A percentile compares a stretch with the other conserved stretches of the same genome.
These are phyloP conservation scores for Akanthomyces dipterigenus DNA, from an alignment of 2,329 filamentous ascomycete genomes.

Conservation along the genomic window DNA sequence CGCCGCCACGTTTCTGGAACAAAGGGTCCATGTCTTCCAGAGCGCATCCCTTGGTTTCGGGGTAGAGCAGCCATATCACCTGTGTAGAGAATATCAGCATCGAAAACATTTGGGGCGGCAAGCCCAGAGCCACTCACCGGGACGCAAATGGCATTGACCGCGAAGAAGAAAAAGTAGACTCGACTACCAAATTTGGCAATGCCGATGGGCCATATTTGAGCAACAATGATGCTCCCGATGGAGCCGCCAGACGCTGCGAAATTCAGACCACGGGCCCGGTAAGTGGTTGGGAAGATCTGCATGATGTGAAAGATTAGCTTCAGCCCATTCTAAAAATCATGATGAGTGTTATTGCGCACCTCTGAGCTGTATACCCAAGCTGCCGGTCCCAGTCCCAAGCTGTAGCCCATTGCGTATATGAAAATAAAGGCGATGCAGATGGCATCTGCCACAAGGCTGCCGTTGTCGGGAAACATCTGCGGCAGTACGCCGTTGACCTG, in stretches of 20 bases:
- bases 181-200: conserved; percentile 42
- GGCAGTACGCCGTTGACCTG: conserved; percentile 50
- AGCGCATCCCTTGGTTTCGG: conserved; percentile 36
- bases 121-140: conserved; percentile 26
- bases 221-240: conserved; percentile 48
- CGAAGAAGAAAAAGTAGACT: conserved; percentile 53
- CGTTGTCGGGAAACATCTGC: conserved; percentile 42
- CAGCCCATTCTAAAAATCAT: too few relatives aligned
- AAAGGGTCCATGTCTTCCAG: conserved; percentile 40
- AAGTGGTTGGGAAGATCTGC: conserved; percentile 51
- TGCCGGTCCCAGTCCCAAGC: conserved; percentile 49
- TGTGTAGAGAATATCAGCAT: conserved; percentile 12
- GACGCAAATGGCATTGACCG: conserved; percentile 41
- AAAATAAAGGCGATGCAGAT: conserved; percentile 50
- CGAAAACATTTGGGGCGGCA: neutral
- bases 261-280: conserved; percentile 50
- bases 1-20: conserved; percentile 23
- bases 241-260: conserved; percentile 47
- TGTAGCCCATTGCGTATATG: conserved; percentile 52
- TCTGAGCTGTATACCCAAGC: conserved; percentile 56
- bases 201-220: conserved; percentile 50
- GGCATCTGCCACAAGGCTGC: conserved; percentile 40
- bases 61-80: conserved; percentile 36
- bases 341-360: conserved; percentile 23
- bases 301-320: neutral